These are phyloP conservation scores for Musa acuminata DNA, from an alignment of 176 grass and related monocot genomes.

Conservation along the genomic window DNA sequence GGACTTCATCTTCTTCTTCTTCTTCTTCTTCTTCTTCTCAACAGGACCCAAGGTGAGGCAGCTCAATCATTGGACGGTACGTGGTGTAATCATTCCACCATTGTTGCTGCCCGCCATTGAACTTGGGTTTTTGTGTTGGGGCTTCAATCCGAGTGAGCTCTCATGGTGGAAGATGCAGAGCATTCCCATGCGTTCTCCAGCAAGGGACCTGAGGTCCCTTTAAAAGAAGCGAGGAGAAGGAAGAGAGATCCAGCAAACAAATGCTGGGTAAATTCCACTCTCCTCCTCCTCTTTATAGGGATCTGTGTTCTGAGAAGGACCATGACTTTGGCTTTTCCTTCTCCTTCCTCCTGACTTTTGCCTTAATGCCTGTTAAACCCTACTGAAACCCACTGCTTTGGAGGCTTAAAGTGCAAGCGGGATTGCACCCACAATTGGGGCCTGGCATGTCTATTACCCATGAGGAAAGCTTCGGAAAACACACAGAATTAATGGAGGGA, in stretches of 20 bases:
- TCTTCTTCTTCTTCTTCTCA: not conserved
- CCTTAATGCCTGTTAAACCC: slow-evolving; percentile 23
- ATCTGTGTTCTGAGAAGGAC: slow-evolving; percentile 74
- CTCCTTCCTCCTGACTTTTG: slow-evolving; percentile 8
- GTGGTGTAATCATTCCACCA: slow-evolving; percentile 61
- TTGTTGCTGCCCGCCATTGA: slow-evolving; percentile 40
- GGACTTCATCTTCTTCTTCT: slow-evolving; percentile 50
- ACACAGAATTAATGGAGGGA: slow-evolving; percentile 4
- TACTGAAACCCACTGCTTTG: slow-evolving; percentile 17
- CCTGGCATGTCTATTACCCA: slow-evolving; percentile 2
- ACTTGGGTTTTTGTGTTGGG: slow-evolving; percentile 42
- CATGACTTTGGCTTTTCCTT: slow-evolving; percentile 19
- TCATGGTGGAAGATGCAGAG: not conserved
- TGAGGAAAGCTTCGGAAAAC: slow-evolving; percentile 16
- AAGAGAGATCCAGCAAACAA: slow-evolving; percentile 33
- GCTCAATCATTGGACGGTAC: slow-evolving; percentile 88
- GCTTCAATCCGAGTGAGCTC: not conserved
- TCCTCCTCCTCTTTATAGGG: slow-evolving; percentile 30
- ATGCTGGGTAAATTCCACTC: slow-evolving; percentile 40
- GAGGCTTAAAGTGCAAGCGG: not conserved
- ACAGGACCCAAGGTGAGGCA: slow-evolving; percentile 16
- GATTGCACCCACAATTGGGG: not conserved
- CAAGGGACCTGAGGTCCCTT: slow-evolving; percentile 30
- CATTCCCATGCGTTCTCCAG: not conserved
- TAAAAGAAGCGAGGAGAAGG: slow-evolving; percentile 97